phyloP scores from a whole-genome alignment of 139 green algal genomes.

The Haematococcus lacustris region DNA sequence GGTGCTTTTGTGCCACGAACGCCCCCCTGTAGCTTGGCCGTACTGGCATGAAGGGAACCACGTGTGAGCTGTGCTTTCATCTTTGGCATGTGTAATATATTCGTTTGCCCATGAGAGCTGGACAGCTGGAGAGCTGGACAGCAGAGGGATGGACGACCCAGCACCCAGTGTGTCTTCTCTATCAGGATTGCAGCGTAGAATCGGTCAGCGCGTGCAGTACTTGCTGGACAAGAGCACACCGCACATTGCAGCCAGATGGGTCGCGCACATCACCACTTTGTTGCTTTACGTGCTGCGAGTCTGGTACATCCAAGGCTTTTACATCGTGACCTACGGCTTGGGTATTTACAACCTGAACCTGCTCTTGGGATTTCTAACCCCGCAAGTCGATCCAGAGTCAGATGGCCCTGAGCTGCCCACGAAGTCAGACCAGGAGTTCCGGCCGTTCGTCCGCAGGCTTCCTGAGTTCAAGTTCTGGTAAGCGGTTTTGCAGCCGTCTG shows the following conservation, averaged over 20 bases:
- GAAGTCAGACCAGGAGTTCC: slow-evolving; percentile 90
- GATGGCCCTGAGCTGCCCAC: slow-evolving; percentile 89
- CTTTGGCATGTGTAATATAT: too few relatives aligned
- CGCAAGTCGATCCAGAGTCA: slow-evolving; percentile 74
- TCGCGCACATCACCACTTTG: slow-evolving; percentile 48
- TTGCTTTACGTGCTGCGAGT: slow-evolving; percentile 75
- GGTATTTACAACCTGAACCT: slow-evolving; percentile 98
- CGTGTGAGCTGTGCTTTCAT: too few relatives aligned
- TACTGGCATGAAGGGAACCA: too few relatives aligned
- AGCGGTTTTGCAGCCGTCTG: too few relatives aligned
- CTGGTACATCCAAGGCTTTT: slow-evolving; percentile 83
- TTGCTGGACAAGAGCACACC: slow-evolving; percentile 78
- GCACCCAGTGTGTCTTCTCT: too few relatives aligned
- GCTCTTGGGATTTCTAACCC: slow-evolving; percentile 90
- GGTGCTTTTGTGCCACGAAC: too few relatives aligned
- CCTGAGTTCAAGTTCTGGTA: slow-evolving; percentile 99
- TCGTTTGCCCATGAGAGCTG: too few relatives aligned
- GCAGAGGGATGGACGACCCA: too few relatives aligned
- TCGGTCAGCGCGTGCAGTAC: too few relatives aligned
- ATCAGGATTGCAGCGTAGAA: too few relatives aligned
- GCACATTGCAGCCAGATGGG: slow-evolving; percentile 64
- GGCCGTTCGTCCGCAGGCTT: slow-evolving; percentile 89
- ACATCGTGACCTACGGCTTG: slow-evolving; percentile 96
- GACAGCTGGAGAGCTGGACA: too few relatives aligned
- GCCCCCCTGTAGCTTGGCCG: too few relatives aligned